phyloP scores from a whole-genome alignment of 2,329 filamentous ascomycete genomes.

The Curvularia spicifera region DNA sequence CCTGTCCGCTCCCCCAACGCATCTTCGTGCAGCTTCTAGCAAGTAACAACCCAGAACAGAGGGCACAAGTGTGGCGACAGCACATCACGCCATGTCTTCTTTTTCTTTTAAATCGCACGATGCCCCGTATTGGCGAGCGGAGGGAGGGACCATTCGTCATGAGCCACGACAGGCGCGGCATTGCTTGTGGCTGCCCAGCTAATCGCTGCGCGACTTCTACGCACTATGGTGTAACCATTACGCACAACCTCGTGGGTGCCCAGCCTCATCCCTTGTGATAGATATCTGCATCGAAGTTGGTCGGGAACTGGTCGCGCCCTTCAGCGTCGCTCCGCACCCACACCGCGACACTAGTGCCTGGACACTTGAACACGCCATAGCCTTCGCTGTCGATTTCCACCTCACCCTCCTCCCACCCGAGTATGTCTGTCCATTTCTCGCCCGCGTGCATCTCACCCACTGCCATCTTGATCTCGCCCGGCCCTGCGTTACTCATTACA shows the following conservation, averaged over 20 bases:
- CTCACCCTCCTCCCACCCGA: constrained; percentile 61
- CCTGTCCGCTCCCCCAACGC: constrained; percentile 9
- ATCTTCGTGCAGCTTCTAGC: constrained; percentile 18
- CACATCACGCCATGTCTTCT: constrained; percentile 4
- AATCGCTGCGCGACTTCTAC: background rate
- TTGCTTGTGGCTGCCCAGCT: background rate
- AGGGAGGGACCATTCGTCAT: background rate
- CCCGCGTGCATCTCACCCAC: constrained; percentile 65
- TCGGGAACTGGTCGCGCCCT: constrained; percentile 50
- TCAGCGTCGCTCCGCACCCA: constrained; percentile 66
- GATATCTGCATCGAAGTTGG: constrained; percentile 46
- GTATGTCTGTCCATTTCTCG: constrained; percentile 69
- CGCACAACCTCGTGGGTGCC: constrained; percentile 7
- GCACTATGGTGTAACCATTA: background rate
- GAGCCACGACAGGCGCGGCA: background rate
- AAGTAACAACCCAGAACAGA: constrained; percentile 7
- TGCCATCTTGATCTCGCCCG: constrained; percentile 64
- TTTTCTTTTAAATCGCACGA: background rate
- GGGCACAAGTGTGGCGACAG: constrained; percentile 4
- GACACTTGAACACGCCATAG: constrained; percentile 62
- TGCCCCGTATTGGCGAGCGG: background rate
- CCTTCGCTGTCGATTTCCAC: constrained; percentile 66
- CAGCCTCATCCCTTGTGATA: constrained; percentile 30
- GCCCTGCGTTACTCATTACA: constrained; percentile 57
- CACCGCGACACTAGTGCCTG: constrained; percentile 61